Evolutionary conservation across 2,329 filamentous ascomycete species (phyloP).

Genomic region (Aspergillus spinulosporus): DNA sequence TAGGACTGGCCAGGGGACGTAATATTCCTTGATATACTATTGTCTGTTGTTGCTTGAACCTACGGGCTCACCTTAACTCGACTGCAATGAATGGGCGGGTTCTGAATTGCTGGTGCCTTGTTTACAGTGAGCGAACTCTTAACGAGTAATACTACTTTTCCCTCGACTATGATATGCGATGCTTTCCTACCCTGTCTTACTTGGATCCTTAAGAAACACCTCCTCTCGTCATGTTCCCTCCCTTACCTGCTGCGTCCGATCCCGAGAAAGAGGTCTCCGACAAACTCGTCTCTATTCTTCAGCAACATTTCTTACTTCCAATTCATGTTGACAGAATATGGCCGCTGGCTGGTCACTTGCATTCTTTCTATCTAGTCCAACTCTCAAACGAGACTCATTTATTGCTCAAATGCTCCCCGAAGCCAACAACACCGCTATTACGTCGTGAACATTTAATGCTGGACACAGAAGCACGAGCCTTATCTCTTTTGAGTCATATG

Average conservation of each 20-base stretch:
- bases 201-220: background rate
- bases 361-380: conserved; percentile 36
- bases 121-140: background rate
- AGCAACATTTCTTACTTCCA: conserved; percentile 34
- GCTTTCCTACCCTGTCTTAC: background rate
- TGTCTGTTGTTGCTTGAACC: background rate
- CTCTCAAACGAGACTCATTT: conserved; percentile 42
- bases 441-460: conserved; percentile 42
- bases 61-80: background rate
- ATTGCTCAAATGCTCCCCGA: conserved; percentile 40
- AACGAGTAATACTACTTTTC: conserved; percentile 1
- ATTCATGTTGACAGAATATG: conserved; percentile 31
- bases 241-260: conserved; percentile 5
- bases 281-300: conserved; percentile 32
- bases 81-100: background rate
- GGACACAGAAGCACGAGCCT: conserved; percentile 42
- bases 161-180: background rate
- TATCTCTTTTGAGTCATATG: conserved; percentile 39
- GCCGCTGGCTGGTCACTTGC: conserved; percentile 34
- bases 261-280: conserved; percentile 22
- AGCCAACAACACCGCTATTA: conserved; percentile 38
- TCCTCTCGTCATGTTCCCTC: conserved; percentile 19
- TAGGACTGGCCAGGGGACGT: conserved; percentile 6
- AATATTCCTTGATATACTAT: background rate
- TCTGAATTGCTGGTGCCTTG: background rate